Conservation (phyloP, 805 yeast species). For the Lachancea fermentati region DNA sequence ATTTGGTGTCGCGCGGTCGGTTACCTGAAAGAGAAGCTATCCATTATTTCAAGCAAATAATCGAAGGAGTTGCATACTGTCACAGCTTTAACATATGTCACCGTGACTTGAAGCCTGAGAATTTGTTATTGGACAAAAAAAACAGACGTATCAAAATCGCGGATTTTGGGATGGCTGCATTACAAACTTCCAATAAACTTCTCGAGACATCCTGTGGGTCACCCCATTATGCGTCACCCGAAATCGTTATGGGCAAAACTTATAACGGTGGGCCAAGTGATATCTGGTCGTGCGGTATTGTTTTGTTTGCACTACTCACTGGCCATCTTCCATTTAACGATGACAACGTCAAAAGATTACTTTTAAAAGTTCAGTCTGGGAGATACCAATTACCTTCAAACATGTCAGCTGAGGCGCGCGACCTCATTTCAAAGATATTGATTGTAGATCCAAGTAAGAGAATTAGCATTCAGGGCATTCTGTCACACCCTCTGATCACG, state of each 20-base stretch:
- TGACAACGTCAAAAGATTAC: constrained; percentile 63
- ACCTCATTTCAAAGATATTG: constrained; percentile 59
- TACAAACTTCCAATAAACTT: constrained; percentile 63
- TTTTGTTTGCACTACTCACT: constrained; percentile 68
- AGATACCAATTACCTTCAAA: constrained; percentile 64
- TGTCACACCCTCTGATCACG: constrained; percentile 69
- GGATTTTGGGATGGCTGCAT: constrained; percentile 87
- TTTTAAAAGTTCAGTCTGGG: constrained; percentile 74
- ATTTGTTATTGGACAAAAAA: constrained; percentile 57
- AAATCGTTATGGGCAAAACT: constrained; percentile 69
- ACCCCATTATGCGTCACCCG: constrained; percentile 87
- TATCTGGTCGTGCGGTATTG: constrained; percentile 86
- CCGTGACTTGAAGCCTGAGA: constrained; percentile 79
- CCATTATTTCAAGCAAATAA: constrained; percentile 69
- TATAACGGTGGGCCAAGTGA: constrained; percentile 84
- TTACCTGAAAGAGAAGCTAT: constrained; percentile 70
- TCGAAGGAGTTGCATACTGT: constrained; percentile 73
- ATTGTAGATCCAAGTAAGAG: constrained; percentile 67
- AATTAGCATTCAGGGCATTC: constrained; percentile 60
- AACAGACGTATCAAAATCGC: constrained; percentile 69
- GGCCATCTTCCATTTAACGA: constrained; percentile 84
- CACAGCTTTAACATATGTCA: constrained; percentile 79
- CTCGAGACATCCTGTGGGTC: constrained; percentile 82
- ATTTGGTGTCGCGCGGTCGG: constrained; percentile 62
- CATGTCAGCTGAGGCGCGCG: constrained; percentile 59